phyloP scores from a whole-genome alignment of 495 filamentous ascomycete genomes.

The Penicillium antarcticum region DNA sequence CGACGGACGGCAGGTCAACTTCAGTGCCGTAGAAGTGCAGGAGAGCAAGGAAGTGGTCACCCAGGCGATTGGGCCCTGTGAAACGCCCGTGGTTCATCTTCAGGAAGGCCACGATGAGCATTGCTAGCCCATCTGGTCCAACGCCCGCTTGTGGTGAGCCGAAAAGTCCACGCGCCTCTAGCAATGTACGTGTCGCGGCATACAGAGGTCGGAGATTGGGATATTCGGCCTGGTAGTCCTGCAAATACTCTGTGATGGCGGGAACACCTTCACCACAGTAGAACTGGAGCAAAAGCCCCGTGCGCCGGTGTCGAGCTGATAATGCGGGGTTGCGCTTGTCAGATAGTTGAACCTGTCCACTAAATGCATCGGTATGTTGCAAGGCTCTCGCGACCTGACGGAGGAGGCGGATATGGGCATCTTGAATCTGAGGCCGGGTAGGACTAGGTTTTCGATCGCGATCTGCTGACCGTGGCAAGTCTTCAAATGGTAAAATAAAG shows the following conservation, averaged over 20 bases:
- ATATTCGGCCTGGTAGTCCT: constrained; percentile 44
- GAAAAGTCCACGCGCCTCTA: constrained; percentile 47
- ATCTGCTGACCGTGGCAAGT: constrained; percentile 14
- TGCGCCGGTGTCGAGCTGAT: constrained; percentile 35
- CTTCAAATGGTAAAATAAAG: constrained; percentile 31
- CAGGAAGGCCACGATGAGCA: constrained; percentile 55
- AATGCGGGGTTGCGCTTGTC: constrained; percentile 23
- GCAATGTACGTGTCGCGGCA: constrained; percentile 39
- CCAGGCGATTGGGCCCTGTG: constrained; percentile 22
- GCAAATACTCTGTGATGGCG: constrained; percentile 36
- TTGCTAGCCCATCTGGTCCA: constrained; percentile 47
- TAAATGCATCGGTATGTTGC: constrained; percentile 8
- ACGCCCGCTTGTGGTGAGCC: constrained; percentile 42
- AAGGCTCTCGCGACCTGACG: constrained; percentile 20
- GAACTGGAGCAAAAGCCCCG: constrained; percentile 50
- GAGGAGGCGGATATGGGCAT: constrained; percentile 19
- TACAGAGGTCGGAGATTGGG: constrained; percentile 50
- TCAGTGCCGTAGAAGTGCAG: constrained; percentile 46
- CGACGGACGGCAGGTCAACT: constrained; percentile 41
- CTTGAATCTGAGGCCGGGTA: constrained; percentile 25
- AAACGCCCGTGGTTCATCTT: constrained; percentile 39
- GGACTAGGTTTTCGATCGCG: constrained; percentile 30
- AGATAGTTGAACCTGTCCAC: constrained; percentile 4
- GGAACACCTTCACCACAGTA: constrained; percentile 32
- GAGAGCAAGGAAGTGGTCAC: constrained; percentile 45